Evolutionary conservation across 1,284 basidiomycete genomes (phyloP), one percentile per base, ranked within the genome.

Genomic region (Moniliophthora roreri): DNA sequence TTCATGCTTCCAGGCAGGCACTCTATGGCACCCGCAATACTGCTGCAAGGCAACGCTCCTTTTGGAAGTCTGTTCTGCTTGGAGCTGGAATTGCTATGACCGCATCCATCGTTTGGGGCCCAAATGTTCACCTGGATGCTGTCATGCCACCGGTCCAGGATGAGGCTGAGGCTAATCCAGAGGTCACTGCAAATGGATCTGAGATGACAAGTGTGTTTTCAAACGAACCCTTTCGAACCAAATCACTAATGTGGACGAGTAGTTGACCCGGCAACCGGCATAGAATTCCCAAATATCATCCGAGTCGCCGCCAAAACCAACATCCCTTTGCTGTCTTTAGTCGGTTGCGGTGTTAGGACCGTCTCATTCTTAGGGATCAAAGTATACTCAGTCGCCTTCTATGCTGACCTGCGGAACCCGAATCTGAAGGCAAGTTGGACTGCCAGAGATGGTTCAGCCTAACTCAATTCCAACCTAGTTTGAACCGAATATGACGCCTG

Each of bases 311-410:
- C 87, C 20, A 86, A 82, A 62, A 68, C 78, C 10, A 76, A 80
- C 7, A 67, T 82, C 11, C 82, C 86, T 9, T 71, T 77, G 1
- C 80, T 91, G 61, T 78, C 81, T 15, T 78, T 95, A 4, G 71
- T 95, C 10, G 93, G 93, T 1, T 72, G 91, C 1, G 93, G 93
- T 40, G 90, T 93, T 28, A 77, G 93, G 40, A 91, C 86, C 0
- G 93, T 95, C 40, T 89, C 90, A 10, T 93, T 95, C 70, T 72
- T 95, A 41, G 76, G 82, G 4, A 79, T 95, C 54, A 81, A 87
- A 58, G 93, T 95, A 9, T 95, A 95, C 68, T 89, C 91, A 4
- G 82, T 91, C 39, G 93, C 79, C 0, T 89, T 95, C 66, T 95
- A 95, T 67, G 89, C 89, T 13, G 91, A 93, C 67, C 70, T 92